Evolutionary conservation across 108 stramenopile species (phyloP).

Genomic region (Seminavis robusta): DNA sequence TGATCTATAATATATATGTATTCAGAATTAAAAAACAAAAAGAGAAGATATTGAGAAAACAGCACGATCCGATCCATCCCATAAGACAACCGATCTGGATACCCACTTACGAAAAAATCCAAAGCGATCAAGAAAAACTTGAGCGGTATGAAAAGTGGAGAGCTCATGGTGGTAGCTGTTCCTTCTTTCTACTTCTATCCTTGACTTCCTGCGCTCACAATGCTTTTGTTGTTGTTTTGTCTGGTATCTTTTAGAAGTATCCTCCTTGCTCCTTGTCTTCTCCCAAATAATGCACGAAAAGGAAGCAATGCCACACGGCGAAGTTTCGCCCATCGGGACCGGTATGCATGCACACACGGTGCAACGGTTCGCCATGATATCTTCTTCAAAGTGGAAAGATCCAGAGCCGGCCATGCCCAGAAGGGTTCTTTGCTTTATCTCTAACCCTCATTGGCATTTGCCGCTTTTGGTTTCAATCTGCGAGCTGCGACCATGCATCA

Average conservation of each 20-base stretch:
- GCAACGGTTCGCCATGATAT: no score
- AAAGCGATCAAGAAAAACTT: conserved; percentile 73
- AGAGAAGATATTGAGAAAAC: not conserved
- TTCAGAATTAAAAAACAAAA: not conserved
- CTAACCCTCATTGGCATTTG: no score
- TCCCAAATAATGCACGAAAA: conserved; percentile 1
- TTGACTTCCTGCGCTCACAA: not conserved
- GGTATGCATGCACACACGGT: no score
- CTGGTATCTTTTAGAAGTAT: no score
- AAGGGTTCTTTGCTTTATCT: no score
- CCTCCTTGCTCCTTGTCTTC: no score
- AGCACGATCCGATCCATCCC: not conserved
- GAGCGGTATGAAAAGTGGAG: conserved; percentile 57
- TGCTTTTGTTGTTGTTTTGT: no score
- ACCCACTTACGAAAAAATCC: conserved; percentile 68
- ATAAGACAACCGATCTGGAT: not conserved
- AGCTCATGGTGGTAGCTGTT: conserved; percentile 27
- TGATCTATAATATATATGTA: conserved; percentile 36
- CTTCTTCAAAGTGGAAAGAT: no score
- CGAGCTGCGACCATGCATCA: no score
- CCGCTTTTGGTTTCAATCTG: no score
- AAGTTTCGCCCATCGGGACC: no score
- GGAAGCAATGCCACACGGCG: not conserved
- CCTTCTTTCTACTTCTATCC: not conserved
- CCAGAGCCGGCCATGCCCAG: no score